Base-by-base conservation (phyloP, 139 green algal genomes). In the Coelastrella sp. region DNA sequence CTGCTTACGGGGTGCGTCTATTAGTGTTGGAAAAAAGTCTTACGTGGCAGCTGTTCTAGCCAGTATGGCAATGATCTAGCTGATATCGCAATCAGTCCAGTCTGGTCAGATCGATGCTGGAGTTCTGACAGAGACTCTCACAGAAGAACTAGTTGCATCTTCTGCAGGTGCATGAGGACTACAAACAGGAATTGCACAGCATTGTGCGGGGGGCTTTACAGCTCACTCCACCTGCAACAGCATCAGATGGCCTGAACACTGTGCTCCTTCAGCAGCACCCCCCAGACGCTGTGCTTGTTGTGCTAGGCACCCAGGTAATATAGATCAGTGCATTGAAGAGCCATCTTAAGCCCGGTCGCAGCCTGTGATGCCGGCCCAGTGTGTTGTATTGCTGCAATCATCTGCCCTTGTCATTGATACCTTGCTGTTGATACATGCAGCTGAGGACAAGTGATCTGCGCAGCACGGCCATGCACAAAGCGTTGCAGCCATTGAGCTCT, bases 361-460 rank as follows among this genome's bases (percentile, higher is more conserved):
- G 35, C 35, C 35, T 49, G 35, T 49, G 35, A 3, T 49, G 35
- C 35, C 35, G 35, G 35, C 3, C 35, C 35, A 3, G 1, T 49
- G 35, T 49, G 35, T 72, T 72, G 14, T 82, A 35, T 15, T 56
- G 24, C 74, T 56, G 74, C 25, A 59, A 82, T 15, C 14, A 82
- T 17, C 25, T 82, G 74, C 74, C n/a, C 25, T 82, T 35, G 19
- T 17, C 74, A 82, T 15, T 49, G 35, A 49, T 49, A 49, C 35
- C 35, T 49, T 49, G 35, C 35, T 49, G 74, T 59, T 15, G 24
- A 82, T 27, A 74, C 27, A 6, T 76, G 80, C 81, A 88, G 80
- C 10, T 91, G 88, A 66, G 57, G 61, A 91, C 80, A 6, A 78
- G 58, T 75, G 27, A 91, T 58, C 58, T 91, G 58, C 68, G 81